A percentile compares a stretch with the other conserved stretches of the same genome.
These are phyloP conservation scores for Fusarium protoensiforme DNA, from an alignment of 2,329 filamentous ascomycete genomes.

Conservation along the genomic window DNA sequence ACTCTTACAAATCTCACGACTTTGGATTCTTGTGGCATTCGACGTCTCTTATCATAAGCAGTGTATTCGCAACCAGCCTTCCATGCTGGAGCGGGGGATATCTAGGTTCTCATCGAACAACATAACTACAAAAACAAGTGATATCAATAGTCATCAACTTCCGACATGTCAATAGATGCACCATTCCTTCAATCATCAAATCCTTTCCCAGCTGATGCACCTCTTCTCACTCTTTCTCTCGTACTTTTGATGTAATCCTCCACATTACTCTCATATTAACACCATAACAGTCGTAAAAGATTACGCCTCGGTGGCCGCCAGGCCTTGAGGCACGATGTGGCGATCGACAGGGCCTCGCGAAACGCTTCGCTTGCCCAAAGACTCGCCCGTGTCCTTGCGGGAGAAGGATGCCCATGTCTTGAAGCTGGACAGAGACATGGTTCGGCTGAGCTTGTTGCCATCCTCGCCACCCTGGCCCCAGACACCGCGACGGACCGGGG, in stretches of 20 bases:
- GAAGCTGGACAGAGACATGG: constrained; percentile 64
- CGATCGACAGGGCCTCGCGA: constrained; percentile 35
- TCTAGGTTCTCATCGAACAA: constrained; percentile 33
- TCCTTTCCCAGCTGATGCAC: constrained; percentile 3
- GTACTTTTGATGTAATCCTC: constrained; percentile 1
- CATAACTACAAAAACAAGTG: constrained; percentile 26
- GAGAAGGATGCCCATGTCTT: constrained; percentile 58
- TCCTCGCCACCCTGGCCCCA: constrained; percentile 66
- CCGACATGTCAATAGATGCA: not conserved
- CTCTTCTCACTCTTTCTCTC: not conserved
- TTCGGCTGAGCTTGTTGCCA: constrained; percentile 57
- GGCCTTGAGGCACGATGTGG: constrained; percentile 41
- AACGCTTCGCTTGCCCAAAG: constrained; percentile 41
- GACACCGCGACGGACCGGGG: constrained; percentile 59
- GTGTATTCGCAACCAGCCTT: constrained; percentile 11
- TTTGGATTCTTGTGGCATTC: too few relatives aligned
- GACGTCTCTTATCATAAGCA: not conserved
- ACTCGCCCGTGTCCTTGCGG: constrained; percentile 55
- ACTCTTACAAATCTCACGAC: not conserved
- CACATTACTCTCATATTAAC: not conserved
- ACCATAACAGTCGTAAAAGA: constrained; percentile 9
- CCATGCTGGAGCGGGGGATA: constrained; percentile 27
- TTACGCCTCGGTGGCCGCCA: constrained; percentile 41
- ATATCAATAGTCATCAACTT: constrained; percentile 26
- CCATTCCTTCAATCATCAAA: constrained; percentile 5